Base-by-base conservation (phyloP, 768 basidiomycete species). In the Leccinum incarnatum region DNA sequence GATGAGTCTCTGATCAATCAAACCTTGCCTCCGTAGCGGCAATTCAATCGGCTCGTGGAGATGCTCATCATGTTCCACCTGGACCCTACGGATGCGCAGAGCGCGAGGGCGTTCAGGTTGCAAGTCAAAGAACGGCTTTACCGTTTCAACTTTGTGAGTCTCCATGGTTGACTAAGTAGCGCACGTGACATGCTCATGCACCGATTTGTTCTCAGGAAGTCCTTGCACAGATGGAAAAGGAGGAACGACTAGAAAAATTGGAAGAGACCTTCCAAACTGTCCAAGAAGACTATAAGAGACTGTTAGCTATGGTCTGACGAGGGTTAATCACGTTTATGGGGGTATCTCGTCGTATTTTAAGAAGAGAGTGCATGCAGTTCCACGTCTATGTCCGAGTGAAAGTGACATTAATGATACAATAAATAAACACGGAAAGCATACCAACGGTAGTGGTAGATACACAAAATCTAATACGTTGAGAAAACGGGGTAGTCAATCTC, bases 81-180 rank as follows among this genome's bases (percentile, higher is more conserved):
- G 60, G 84, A 94, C 64, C 78, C 83, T 5, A 67, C 74, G 3
- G 87, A 95, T 67, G 62, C 75, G 54, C 77, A 75, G 25, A 77
- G 78, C 25, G 72, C 78, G 64, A 83, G 79, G 54, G 85, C 88
- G 10, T 97, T 89, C 72, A 80, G 96, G 54, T 72, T 99, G 32
- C 90, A 94, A 72, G 94, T 96, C 68, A 99, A 99, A 75, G 94
- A 97, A 72, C 83, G 97, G 37, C 74, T 99, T 47, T 98, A 91
- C 69, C 82, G 94, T 21, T 98, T 98, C 76, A 99, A 98, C 75
- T 97, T 88, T 71, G 94, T 95, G 67, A 68, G 90, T 80, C 12
- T 80, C 12, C 12, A 21, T 7, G 5, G 36, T 19, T 3, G 19
- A 1, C 49, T 14, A 5, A 21, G 27, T 17, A 2, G 5, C 51